Evolutionary conservation across 2,329 filamentous ascomycete genomes (phyloP), one percentile per base, ranked within the genome.

Genomic region (Trichoderma atrobrunneum): DNA sequence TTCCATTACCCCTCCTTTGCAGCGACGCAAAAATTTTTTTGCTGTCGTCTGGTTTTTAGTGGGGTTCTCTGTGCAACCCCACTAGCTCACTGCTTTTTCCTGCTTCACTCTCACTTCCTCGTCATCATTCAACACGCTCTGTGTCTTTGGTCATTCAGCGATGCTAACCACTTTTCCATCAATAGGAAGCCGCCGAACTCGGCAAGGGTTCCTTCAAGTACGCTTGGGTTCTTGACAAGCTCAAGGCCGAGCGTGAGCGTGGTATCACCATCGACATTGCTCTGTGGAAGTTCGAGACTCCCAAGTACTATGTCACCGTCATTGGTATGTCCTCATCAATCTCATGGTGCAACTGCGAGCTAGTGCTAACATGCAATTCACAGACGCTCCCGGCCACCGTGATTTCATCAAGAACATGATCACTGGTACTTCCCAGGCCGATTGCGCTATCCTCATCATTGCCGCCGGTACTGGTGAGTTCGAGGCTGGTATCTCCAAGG

Each of bases 331-430:
- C n/a, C 12, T 1, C 60, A n/a, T 12, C 14, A 18, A 14, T 7
- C 26, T 10, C 10, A 7, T 30, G 1, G 28, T 1, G 11, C 16
- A 1, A 24, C 30, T 21, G 1, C 26, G 7, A 28, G 1, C 16
- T 10, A 10, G 14, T 14, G 14, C 48, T 62, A 63, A 54, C 28
- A 10, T 2, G 16, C 7, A 6, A 18, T 16, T 32, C n/a, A 51
- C 78, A 92, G 93, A 99, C 84, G 96, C 96, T 86, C 96, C 96
- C 83, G 96, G 96, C 88, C 96, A 99, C 89, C 95, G 96, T 96
- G 96, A 99, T 85, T 99, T 98, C 91, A 98, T 99, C 94, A 99
- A 99, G 95, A 99, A 98, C 95, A 99, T 99, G 96, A 99, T 99
- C 87, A 98, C 96, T 92, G 96, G 96, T 95, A 98, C 96, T 84